Evolutionary conservation across 2,329 filamentous ascomycete genomes (phyloP), one percentile per base, ranked within the genome.

Genomic region (Penicillium sp.): DNA sequence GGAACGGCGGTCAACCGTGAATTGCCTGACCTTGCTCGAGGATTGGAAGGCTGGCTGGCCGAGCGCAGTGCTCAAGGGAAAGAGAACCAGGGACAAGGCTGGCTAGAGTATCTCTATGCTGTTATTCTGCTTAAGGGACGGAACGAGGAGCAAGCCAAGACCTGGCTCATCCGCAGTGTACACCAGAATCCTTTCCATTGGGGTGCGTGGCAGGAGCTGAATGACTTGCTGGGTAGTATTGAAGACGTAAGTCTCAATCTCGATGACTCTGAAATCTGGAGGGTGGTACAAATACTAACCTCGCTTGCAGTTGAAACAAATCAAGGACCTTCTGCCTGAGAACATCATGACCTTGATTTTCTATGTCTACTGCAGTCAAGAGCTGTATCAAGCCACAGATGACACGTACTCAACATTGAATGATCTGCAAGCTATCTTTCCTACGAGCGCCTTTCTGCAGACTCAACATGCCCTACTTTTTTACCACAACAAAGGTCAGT

Each of bases 331-430:
- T 59, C 84, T 97, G 33, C 94, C 95, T 1, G 89, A 92, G 69
- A 96, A 97, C 73, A 90, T 99, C 69, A 90, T 97, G 80, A 92
- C 92, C 6, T 92, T 92, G 76, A 93, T 99, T 74, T 99, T 98
- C 78, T 91, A 97, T 72, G 86, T 97, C 33, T 88, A 96, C 75
- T 91, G 92, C 40, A 95, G 89, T 10, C 89, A 98, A 67, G 93
- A 97, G 76, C 87, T 99, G 6, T 97, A 96, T 71, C 92, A 96
- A 73, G 90, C 91, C 52, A 91, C 88, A 0, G 85, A 90, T 1
- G 84, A 88, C 55, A 86, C 96, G 2, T 89, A 92, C 64, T 86
- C 85, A 58, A 89, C 88, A 0, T 82, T 98, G 16, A 87, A 89
- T 28, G 89, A 96, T 68, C 86, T 98, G 16, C 84, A 95, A 57